Evolutionary conservation across 75 land plant genomes (phyloP).

Genomic region (Sequoiadendron giganteum): DNA sequence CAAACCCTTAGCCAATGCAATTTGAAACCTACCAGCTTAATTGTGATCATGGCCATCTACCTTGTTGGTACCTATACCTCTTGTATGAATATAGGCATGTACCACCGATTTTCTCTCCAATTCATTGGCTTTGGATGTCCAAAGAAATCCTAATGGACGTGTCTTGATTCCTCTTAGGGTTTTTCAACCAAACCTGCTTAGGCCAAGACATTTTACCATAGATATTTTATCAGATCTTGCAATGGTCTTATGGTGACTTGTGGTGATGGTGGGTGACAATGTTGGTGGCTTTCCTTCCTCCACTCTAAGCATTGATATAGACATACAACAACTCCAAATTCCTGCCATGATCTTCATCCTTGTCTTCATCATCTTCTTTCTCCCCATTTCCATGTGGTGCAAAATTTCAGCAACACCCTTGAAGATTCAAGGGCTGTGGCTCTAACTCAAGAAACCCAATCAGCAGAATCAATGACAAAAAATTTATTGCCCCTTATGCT

Average conservation of each 20-base stretch:
- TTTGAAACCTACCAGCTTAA: neutral
- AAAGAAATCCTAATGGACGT: neutral
- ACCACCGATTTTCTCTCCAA: neutral
- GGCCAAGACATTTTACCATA: neutral
- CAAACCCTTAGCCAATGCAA: neutral
- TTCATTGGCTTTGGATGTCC: no score
- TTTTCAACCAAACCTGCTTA: neutral
- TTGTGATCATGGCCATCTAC: neutral
- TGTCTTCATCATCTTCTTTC: neutral
- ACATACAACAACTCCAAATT: neutral
- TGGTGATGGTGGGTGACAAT: neutral
- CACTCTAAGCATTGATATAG: neutral
- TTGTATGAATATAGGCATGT: no score
- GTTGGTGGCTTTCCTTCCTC: neutral
- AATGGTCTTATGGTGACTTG: neutral
- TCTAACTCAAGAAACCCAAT: no score
- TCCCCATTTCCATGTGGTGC: neutral
- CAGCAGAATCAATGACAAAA: no score
- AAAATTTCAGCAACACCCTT: no score
- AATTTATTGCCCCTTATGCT: no score
- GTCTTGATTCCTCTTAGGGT: neutral
- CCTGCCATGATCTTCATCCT: neutral
- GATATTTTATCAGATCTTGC: neutral
- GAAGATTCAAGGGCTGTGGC: no score
- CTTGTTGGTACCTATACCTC: neutral